Percentiles rank a stretch among this genome's conserved stretches.
Evolutionary conservation across 106 monocot species (phyloP).

Genomic region (Iris macrosiphon): DNA sequence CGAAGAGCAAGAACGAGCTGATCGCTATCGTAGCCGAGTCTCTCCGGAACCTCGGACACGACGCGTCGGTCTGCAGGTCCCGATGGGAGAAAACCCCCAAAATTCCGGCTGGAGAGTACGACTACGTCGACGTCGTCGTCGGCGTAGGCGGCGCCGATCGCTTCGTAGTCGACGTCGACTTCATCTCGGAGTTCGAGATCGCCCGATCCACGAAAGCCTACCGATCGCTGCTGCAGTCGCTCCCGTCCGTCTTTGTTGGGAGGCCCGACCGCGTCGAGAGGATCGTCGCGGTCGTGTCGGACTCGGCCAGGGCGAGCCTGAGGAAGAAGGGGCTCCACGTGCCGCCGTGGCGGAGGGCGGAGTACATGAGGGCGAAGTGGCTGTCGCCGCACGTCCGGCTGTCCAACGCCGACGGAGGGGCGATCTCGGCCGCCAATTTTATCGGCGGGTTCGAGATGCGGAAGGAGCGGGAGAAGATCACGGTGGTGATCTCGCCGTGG

Average conservation of each 20-base stretch:
- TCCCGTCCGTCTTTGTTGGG: constrained; percentile 70
- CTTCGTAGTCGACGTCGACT: constrained; percentile 60
- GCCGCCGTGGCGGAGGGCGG: constrained; percentile 68
- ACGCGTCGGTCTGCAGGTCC: constrained; percentile 58
- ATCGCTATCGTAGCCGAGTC: constrained; percentile 31
- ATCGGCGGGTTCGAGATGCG: constrained; percentile 15
- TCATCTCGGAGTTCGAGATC: constrained; percentile 74
- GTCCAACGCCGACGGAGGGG: background rate
- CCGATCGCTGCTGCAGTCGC: constrained; percentile 38
- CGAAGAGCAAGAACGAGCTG: constrained; percentile 11
- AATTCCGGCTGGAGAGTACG: constrained; percentile 63
- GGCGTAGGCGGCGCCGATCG: constrained; percentile 28
- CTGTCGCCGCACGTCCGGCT: constrained; percentile 23
- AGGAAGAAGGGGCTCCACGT: constrained; percentile 71
- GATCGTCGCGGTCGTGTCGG: constrained; percentile 50
- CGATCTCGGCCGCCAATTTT: constrained; percentile 13
- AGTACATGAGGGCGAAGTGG: constrained; percentile 78
- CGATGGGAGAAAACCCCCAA: constrained; percentile 50
- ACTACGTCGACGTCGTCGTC: constrained; percentile 65
- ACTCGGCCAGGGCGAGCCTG: constrained; percentile 58
- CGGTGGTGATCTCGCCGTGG: constrained; percentile 20
- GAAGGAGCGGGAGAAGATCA: constrained; percentile 1
- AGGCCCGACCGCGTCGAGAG: constrained; percentile 34
- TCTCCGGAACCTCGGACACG: constrained; percentile 43
- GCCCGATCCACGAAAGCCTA: constrained; percentile 62